Conservation (phyloP, 2,329 filamentous ascomycete genomes). For the Plenodomus lindquistii region DNA sequence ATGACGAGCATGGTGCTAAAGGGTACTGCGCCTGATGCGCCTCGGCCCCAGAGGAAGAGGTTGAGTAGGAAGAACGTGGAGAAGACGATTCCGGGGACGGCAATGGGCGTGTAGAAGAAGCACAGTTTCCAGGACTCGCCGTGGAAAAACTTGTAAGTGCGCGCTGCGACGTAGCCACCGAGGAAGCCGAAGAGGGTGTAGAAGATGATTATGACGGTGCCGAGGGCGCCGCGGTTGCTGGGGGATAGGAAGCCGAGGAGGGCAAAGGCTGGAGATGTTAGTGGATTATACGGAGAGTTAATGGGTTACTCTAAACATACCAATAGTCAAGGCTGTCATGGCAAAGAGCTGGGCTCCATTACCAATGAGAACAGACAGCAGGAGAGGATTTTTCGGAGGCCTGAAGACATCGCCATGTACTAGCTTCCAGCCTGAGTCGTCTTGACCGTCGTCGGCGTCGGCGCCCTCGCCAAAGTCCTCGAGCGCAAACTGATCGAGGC, state of each 20-base stretch:
- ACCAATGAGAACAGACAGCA: conserved; percentile 85
- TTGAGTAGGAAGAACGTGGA: conserved; percentile 88
- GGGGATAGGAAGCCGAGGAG: conserved; percentile 93
- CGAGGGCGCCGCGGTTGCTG: conserved; percentile 90
- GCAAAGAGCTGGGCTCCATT: conserved; percentile 96
- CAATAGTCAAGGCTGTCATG: conserved; percentile 93
- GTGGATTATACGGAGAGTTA: not conserved
- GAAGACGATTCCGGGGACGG: conserved; percentile 88
- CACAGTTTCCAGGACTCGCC: conserved; percentile 95
- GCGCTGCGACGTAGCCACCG: conserved; percentile 85
- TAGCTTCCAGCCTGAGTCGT: conserved; percentile 98
- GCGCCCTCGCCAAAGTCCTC: conserved; percentile 83
- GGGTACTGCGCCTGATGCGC: conserved; percentile 90
- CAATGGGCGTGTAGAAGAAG: conserved; percentile 81
- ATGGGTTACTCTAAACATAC: conserved; percentile 39
- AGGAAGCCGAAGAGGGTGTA: conserved; percentile 93
- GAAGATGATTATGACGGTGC: conserved; percentile 88
- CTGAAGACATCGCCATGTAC: conserved; percentile 98
- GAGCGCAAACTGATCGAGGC: conserved; percentile 85
- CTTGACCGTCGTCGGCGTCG: conserved; percentile 83
- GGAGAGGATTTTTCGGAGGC: conserved; percentile 76
- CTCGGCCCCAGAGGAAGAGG: conserved; percentile 92
- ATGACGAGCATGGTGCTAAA: conserved; percentile 97
- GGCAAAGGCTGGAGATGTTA: conserved; percentile 66
- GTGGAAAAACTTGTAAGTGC: conserved; percentile 91